These are phyloP conservation scores for Acanthochlamys bracteata DNA, from an alignment of 106 monocot genomes.

Conservation along the genomic window DNA sequence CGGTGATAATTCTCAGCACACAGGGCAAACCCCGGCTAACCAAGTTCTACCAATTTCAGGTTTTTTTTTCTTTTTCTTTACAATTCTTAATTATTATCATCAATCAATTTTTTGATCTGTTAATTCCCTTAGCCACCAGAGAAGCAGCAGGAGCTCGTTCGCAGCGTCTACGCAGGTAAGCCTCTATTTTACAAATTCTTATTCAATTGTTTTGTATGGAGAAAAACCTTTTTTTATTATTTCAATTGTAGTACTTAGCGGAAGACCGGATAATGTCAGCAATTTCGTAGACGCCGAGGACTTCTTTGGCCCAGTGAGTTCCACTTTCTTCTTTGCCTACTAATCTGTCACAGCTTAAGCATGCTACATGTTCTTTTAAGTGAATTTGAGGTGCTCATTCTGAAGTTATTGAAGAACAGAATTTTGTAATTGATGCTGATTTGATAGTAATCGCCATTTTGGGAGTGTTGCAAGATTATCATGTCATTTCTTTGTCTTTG, in stretches of 20 bases:
- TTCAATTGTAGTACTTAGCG: constrained; percentile 37
- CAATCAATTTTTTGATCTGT: not conserved
- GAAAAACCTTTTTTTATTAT: not conserved
- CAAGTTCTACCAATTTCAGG: constrained; percentile 88
- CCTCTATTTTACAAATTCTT: not conserved
- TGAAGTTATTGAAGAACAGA: too few species aligned
- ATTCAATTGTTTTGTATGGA: too few species aligned
- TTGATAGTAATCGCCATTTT: too few species aligned
- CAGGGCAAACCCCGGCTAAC: constrained; percentile 77
- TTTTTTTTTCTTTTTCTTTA: constrained; percentile 5
- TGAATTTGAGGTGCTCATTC: too few species aligned
- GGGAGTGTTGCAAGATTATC: too few species aligned
- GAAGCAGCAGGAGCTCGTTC: constrained; percentile 72
- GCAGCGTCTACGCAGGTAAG: constrained; percentile 55
- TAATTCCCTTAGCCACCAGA: constrained; percentile 44
- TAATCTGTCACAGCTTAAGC: too few species aligned
- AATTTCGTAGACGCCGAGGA: constrained; percentile 61
- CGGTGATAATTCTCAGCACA: constrained; percentile 82
- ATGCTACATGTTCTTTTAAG: too few species aligned
- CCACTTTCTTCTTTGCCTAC: too few species aligned
- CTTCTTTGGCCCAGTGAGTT: constrained; percentile 70
- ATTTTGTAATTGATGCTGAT: too few species aligned
- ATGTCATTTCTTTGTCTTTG: too few species aligned
- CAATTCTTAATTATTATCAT: not conserved
- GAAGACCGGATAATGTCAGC: constrained; percentile 70